A percentile compares a stretch with the other conserved stretches of the same genome.
Conservation (phyloP, 352 stramenopile genomes). For the Pythium folliculosum region DNA sequence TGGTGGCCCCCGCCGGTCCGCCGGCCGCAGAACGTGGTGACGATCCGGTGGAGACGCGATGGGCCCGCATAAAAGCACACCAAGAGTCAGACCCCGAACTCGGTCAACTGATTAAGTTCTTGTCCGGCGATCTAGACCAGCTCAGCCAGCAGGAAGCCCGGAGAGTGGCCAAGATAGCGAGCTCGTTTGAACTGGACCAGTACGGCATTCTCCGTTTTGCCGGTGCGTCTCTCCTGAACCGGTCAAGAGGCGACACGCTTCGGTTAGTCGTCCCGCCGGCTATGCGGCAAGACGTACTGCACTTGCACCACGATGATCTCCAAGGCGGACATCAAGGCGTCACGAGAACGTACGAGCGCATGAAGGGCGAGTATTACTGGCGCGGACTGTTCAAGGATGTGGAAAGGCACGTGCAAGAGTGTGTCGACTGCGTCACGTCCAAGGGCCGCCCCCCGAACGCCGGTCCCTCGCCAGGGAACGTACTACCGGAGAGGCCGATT, state of each 20-base stretch:
- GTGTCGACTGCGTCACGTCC: slow-evolving; percentile 17
- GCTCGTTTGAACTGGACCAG: no score
- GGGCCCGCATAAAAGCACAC: no score
- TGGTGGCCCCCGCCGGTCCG: no score
- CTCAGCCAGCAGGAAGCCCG: not conserved
- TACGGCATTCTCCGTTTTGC: no score
- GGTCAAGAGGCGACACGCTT: slow-evolving; percentile 7
- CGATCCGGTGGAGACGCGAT: no score
- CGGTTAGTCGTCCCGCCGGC: slow-evolving; percentile 10
- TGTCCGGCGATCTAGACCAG: not conserved
- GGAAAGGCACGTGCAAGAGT: slow-evolving; percentile 5
- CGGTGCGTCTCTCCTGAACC: no score
- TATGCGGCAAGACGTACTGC: slow-evolving; percentile 10
- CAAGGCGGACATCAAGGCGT: slow-evolving; percentile 18
- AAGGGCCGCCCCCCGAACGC: slow-evolving; percentile 1
- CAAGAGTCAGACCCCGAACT: no score
- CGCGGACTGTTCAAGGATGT: slow-evolving; percentile 15
- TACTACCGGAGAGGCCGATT: slow-evolving; percentile 1
- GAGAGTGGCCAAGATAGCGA: slow-evolving; percentile 1
- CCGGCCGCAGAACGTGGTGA: no score
- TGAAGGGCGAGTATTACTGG: slow-evolving; percentile 20
- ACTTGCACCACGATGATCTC: slow-evolving; percentile 10
- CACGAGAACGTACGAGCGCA: slow-evolving; percentile 14
- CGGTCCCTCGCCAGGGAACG: slow-evolving; percentile 11
- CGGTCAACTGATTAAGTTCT: no score